Conservation (phyloP, 2,329 filamentous ascomycete species). For the Beauveria medogensis region DNA sequence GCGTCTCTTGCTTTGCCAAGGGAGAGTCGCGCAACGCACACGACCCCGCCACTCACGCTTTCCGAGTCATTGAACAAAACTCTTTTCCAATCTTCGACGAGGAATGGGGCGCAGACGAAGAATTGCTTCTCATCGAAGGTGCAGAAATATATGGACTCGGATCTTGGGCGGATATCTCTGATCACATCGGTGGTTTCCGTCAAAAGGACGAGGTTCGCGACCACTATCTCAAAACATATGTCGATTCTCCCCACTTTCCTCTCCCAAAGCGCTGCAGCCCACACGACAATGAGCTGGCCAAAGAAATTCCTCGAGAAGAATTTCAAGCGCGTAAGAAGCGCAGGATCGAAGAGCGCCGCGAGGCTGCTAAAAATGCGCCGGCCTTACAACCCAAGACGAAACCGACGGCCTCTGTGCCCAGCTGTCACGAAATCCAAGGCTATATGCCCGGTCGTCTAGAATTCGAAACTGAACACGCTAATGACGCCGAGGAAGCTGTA, state of each 20-base stretch:
- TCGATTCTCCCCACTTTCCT: conserved; percentile 77
- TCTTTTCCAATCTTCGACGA: conserved; percentile 92
- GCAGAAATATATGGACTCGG: conserved; percentile 93
- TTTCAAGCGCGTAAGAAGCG: conserved; percentile 91
- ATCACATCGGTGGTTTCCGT: conserved; percentile 93
- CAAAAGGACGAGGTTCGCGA: conserved; percentile 93
- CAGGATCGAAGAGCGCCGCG: conserved; percentile 84
- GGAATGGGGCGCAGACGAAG: conserved; percentile 96
- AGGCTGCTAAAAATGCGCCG: conserved; percentile 75
- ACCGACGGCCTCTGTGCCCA: conserved; percentile 87
- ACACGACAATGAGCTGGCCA: conserved; percentile 67
- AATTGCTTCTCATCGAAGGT: conserved; percentile 85
- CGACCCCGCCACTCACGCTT: conserved; percentile 78
- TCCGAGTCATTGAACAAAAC: conserved; percentile 94
- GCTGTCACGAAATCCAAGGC: conserved; percentile 95
- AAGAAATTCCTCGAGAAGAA: conserved; percentile 77
- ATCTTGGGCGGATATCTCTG: conserved; percentile 95
- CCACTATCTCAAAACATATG: conserved; percentile 83
- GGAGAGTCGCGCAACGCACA: conserved; percentile 76
- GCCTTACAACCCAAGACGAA: conserved; percentile 87
- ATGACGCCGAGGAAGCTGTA: conserved; percentile 95
- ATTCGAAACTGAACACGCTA: conserved; percentile 95
- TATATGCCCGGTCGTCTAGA: conserved; percentile 97
- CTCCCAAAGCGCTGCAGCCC: conserved; percentile 81
- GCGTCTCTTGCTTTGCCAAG: conserved; percentile 86